phyloP scores from a whole-genome alignment of 2,329 filamentous ascomycete species.

The Colletotrichum tanaceti region DNA sequence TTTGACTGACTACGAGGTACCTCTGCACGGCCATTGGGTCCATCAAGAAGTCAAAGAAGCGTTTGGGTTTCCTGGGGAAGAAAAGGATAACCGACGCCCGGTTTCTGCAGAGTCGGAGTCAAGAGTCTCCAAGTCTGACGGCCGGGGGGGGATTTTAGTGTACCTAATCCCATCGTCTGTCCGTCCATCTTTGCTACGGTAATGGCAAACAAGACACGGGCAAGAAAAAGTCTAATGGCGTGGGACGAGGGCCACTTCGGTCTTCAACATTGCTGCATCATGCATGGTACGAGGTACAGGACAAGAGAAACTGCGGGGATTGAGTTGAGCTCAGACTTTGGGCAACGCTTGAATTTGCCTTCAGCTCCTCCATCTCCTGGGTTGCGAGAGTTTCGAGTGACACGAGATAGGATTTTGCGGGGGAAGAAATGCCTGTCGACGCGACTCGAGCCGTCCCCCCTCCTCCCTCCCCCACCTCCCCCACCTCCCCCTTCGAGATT shows the following conservation, averaged over 20 bases:
- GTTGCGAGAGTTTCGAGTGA: not conserved
- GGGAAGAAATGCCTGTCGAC: not conserved
- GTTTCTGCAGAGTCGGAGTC: conserved; percentile 16
- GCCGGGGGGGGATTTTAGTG: too few relatives aligned
- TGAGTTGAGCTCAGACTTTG: conserved; percentile 10
- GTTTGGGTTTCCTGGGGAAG: not conserved
- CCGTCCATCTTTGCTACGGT: not conserved
- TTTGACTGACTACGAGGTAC: not conserved
- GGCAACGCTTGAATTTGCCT: not conserved
- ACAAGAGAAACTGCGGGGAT: conserved; percentile 7
- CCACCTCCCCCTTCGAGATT: not conserved
- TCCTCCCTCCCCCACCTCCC: not conserved
- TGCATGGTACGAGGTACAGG: too few relatives aligned
- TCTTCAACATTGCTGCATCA: not conserved
- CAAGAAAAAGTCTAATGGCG: not conserved
- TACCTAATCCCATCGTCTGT: not conserved
- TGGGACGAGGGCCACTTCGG: not conserved
- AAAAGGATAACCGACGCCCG: not conserved
- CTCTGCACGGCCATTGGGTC: not conserved
- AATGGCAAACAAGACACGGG: not conserved
- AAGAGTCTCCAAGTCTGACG: not conserved
- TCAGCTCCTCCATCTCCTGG: not conserved
- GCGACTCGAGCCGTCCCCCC: too few relatives aligned
- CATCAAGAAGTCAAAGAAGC: not conserved
- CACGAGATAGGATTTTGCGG: conserved; percentile 16